phyloP scores from a whole-genome alignment of 2,329 filamentous ascomycete genomes.

The Colletotrichum sp. region DNA sequence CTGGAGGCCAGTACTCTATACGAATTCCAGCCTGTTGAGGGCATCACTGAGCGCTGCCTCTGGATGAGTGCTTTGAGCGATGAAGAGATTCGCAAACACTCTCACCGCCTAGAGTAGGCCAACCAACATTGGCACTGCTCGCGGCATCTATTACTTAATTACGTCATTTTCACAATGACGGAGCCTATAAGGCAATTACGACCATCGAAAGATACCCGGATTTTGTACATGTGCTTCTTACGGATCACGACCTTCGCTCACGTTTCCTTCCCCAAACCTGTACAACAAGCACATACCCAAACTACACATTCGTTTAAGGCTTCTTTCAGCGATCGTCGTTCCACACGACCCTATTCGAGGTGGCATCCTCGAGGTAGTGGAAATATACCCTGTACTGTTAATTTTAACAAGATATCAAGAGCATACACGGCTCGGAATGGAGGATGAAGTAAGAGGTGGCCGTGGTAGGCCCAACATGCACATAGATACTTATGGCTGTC shows the following conservation, averaged over 20 bases:
- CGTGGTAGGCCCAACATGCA: slow-evolving; percentile 3
- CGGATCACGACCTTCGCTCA: slow-evolving; percentile 10
- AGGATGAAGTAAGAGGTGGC: background rate
- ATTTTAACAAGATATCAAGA: slow-evolving; percentile 1
- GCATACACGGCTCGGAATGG: background rate
- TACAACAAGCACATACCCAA: slow-evolving; percentile 6
- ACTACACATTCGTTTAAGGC: background rate
- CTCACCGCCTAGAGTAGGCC: slow-evolving; percentile 51
- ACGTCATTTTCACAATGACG: background rate
- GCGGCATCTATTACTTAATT: background rate
- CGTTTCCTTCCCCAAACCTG: slow-evolving; percentile 9
- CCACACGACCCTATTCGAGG: background rate
- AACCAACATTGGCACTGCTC: background rate
- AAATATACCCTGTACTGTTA: slow-evolving; percentile 19
- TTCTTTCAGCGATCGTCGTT: background rate
- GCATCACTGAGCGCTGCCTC: slow-evolving; percentile 80
- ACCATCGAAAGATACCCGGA: background rate
- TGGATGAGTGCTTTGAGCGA: slow-evolving; percentile 82
- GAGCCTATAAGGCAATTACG: background rate
- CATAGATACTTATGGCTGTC: slow-evolving; percentile 11
- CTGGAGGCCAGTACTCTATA: slow-evolving; percentile 81
- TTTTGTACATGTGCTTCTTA: slow-evolving; percentile 1
- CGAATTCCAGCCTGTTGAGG: slow-evolving; percentile 74
- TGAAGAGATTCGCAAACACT: slow-evolving; percentile 70
- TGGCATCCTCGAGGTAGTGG: background rate